A percentile compares a stretch with the other conserved stretches of the same genome.
Evolutionary conservation across 176 grass and related monocot genomes (phyloP).

Genomic region (Leersia perrieri): DNA sequence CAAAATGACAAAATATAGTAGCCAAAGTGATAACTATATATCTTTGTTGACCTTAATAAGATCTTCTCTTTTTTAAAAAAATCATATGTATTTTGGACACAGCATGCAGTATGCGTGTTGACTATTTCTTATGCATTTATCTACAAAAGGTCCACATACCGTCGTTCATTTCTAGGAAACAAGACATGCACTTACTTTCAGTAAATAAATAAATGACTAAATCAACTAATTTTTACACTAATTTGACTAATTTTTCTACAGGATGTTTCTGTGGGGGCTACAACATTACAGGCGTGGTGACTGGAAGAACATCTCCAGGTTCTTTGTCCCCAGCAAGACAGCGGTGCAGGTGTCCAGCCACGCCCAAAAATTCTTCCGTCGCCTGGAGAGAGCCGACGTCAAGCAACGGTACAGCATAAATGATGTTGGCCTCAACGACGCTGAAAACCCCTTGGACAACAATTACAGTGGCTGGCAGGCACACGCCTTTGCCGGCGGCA

Average conservation of each 20-base stretch:
- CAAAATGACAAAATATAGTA: too few species aligned
- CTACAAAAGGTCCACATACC: too few species aligned
- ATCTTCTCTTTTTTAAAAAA: too few species aligned
- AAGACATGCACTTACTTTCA: not conserved
- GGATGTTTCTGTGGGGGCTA: slow-evolving; percentile 6
- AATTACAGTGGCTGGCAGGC: too few species aligned
- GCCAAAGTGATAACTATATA: too few species aligned
- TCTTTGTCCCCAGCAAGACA: slow-evolving; percentile 21
- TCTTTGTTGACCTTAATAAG: too few species aligned
- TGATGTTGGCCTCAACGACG: slow-evolving; percentile 2
- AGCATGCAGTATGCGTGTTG: too few species aligned
- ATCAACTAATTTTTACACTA: too few species aligned
- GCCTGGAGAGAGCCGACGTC: not conserved
- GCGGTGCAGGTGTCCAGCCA: slow-evolving; percentile 30
- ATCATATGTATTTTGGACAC: too few species aligned
- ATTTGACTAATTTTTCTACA: not conserved
- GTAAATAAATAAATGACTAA: not conserved
- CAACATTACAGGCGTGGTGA: not conserved
- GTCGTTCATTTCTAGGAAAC: too few species aligned
- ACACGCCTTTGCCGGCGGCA: too few species aligned
- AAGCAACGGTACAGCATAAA: slow-evolving; percentile 26
- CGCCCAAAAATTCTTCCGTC: slow-evolving; percentile 39
- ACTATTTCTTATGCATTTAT: too few species aligned
- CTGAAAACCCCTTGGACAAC: not conserved
- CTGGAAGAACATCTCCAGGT: slow-evolving; percentile 34